Evolutionary conservation across 495 filamentous ascomycete genomes (phyloP).

Genomic region (Trichoderma reesei): DNA sequence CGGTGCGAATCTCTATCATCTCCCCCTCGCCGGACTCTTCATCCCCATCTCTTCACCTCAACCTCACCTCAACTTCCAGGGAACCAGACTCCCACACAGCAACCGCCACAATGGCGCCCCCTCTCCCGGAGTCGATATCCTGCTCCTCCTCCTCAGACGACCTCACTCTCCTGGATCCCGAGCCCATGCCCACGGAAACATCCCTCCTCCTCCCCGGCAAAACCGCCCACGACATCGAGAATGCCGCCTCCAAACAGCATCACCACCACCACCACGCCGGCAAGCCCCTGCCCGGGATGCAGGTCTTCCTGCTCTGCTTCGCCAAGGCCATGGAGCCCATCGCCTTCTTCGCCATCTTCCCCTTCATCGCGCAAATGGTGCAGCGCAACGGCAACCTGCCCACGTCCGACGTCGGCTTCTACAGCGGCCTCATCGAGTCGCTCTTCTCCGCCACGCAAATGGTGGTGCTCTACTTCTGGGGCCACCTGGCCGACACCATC

Average conservation of each 20-base stretch:
- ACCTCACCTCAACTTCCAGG: background rate
- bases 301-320: slow-evolving; percentile 58
- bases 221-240: slow-evolving; percentile 16
- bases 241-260: slow-evolving; percentile 8
- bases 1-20: too few species aligned
- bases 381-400: slow-evolving; percentile 45
- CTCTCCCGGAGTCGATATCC: background rate
- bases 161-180: background rate
- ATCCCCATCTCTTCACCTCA: background rate
- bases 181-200: background rate
- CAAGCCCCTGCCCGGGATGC: slow-evolving; percentile 44
- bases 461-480: slow-evolving; percentile 48
- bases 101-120: background rate
- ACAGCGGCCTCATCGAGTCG: slow-evolving; percentile 62
- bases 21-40: background rate
- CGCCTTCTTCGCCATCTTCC: slow-evolving; percentile 67
- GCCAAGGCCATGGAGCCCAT: slow-evolving; percentile 61
- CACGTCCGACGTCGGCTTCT: slow-evolving; percentile 58
- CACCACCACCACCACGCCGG: slow-evolving; percentile 10
- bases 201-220: background rate
- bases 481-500: slow-evolving; percentile 50
- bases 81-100: background rate
- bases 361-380: slow-evolving; percentile 65
- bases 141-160: background rate
- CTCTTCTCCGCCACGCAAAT: slow-evolving; percentile 61